Base-by-base conservation (phyloP, 2,329 filamentous ascomycete species). In the Aspergillus neotritici region DNA sequence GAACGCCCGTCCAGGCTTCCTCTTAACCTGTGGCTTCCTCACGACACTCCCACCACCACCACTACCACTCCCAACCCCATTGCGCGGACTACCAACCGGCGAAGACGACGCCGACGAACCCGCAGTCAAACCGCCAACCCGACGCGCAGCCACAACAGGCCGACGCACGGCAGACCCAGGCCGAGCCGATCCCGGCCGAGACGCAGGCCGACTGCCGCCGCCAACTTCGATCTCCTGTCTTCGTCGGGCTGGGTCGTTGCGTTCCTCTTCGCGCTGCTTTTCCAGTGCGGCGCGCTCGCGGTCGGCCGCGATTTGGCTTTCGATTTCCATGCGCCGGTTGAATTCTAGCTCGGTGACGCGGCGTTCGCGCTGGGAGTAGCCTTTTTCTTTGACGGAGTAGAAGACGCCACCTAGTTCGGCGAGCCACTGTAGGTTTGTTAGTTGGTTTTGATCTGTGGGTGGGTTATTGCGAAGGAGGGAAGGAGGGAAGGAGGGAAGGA, bases 361-460 rank as follows among this genome's bases (percentile, higher is more conserved):
- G 68, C 89, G 91, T 58, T 95, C 86, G 17, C 87, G 77, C 10
- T 84, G 82, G 11, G 87, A 94, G 63, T 94, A 98, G 1, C 91
- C 93, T 68, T 98, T 98, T 69, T 97, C 91, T 70, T 95, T 96
- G 61, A 98, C 79, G 1, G 86, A 93, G 67, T 97, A 98, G 66
- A 98, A 98, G 0, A 98, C 93, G 2, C 90, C 93, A 29, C 94
- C 93, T 5, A 98, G 75, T 63, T 98, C 93, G 5, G 93, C 93
- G 32, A 98, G 79, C 93, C 93, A 98, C 67, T 70, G 37, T 8
- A 29, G 21, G 12, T 7, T 15, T 17, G 25, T 34, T 40, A 49
- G 40, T 45, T 28, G 16, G 21, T 21, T 25, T 25, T 6, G 21
- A n/a, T n/a, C n/a, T 25, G 21, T 8, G 21, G 21, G 2, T 6